Conservation (phyloP, 1,139 yeast species). For the Debaryomyces fabryi region DNA sequence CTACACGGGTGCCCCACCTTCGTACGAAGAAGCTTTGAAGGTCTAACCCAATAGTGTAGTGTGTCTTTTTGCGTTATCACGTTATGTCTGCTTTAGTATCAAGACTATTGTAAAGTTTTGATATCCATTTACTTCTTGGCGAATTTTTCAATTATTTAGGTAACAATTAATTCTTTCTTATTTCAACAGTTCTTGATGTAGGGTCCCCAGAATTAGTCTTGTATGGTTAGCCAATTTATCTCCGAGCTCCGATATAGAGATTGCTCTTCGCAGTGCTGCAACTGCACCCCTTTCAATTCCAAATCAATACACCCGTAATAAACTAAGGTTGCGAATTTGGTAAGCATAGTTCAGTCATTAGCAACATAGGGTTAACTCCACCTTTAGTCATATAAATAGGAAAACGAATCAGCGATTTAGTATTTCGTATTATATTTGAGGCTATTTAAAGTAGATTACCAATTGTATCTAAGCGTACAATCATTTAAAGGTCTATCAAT, state of each 20-base stretch:
- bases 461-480: not conserved
- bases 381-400: not conserved
- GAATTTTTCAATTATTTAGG: not conserved
- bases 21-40: constrained; percentile 47
- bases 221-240: not conserved
- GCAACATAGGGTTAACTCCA: constrained; percentile 1
- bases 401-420: not conserved
- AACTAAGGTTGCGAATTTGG: constrained; percentile 3
- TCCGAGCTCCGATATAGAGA: not conserved
- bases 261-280: not conserved
- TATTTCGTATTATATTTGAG: not conserved
- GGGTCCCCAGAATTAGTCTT: not conserved
- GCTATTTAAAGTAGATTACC: not conserved
- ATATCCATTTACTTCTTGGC: not conserved
- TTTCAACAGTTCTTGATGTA: not conserved
- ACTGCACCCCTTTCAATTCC: not conserved
- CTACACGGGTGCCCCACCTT: constrained; percentile 68
- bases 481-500: not conserved
- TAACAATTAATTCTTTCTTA: too few relatives aligned
- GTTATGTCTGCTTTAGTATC: not conserved
- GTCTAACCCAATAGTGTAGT: constrained; percentile 21
- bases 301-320: constrained; percentile 1
- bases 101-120: not conserved
- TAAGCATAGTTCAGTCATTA: not conserved
- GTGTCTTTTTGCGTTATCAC: not conserved